Base-by-base conservation (phyloP, 176 grass and related monocot genomes). In the Oryza coarctata region DNA sequence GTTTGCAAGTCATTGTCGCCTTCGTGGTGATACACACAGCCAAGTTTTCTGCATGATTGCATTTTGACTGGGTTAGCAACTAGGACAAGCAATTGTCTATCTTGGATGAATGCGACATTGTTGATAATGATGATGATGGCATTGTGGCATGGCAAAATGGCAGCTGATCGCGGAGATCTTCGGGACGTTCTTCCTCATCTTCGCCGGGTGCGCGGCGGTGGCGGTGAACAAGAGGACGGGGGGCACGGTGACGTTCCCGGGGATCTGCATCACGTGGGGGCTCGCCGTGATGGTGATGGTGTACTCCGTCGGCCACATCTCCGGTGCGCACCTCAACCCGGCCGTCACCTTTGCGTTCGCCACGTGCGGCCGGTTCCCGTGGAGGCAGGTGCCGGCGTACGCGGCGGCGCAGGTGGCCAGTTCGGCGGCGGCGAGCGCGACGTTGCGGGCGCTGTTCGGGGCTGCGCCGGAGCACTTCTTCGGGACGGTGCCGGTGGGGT, bases 301-400 rank as follows among this genome's bases (percentile, higher is more conserved):
- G 0, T 99, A 99, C 86, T 95, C 91, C 20, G 82, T 99, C 10
- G 96, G 96, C 43, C 96, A 99, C 80, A 99, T 95, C 79, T 99
- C 96, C 79, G 90, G 96, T 60, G 96, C 91, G 3, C 96, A 99
- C 83, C 84, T 99, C 68, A 99, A 99, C 75, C 96, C 96, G 2
- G 93, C 96, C 32, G 96, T 99, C 67, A 85, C 88, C 55, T 1
- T 99, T 15, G 90, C 96, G 50, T 99, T 95, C 38, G 96, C 93
- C 63, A 93, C 93, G 36, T 93, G 90, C 61, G 71, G 88, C 32
- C 86, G 89, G 3, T 95, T 98, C 78, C 95, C 92, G 1, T 98
- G 96, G 96, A 82, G 27, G 82, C 90, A 92, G 91, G 89, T 99
- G 7, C 93, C 96, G 30, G 79, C 85, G 80, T 99, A 95, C 78